Conservation (phyloP, 1,284 basidiomycete genomes). For the Baeospora myosura region DNA sequence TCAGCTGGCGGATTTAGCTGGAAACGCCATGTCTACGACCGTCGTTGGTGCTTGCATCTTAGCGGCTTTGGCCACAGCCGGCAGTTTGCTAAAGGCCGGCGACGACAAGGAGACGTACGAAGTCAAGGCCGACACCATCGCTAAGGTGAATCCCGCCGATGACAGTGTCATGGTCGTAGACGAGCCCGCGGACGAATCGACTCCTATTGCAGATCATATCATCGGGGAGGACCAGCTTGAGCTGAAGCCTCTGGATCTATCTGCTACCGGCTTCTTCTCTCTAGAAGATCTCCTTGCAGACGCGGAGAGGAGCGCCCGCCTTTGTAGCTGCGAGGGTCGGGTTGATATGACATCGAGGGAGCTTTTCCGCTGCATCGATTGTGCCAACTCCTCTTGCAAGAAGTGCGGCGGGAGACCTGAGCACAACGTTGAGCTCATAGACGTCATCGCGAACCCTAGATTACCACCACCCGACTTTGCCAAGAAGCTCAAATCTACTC, state of each 20-base stretch:
- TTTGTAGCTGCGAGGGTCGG: conserved; percentile 87
- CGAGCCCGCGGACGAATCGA: conserved; percentile 16
- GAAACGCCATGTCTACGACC: conserved; percentile 95
- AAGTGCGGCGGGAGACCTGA: conserved; percentile 87
- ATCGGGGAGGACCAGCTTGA: conserved; percentile 64
- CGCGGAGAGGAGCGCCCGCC: conserved; percentile 68
- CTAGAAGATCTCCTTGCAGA: conserved; percentile 54
- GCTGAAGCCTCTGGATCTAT: conserved; percentile 62
- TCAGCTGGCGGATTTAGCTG: conserved; percentile 89
- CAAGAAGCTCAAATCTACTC: conserved; percentile 65
- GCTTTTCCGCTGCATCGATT: conserved; percentile 69
- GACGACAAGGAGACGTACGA: conserved; percentile 59
- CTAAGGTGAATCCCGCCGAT: conserved; percentile 24
- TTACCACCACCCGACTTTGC: conserved; percentile 69
- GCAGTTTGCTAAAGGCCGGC: conserved; percentile 58
- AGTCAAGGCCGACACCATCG: conserved; percentile 39
- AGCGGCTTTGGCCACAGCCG: conserved; percentile 68
- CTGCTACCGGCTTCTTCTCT: conserved; percentile 40
- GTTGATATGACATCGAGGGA: conserved; percentile 67
- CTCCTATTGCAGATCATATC: conserved; percentile 44
- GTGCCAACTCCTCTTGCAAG: conserved; percentile 74
- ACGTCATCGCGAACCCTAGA: conserved; percentile 41
- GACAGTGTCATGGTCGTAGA: conserved; percentile 44
- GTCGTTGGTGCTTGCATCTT: conserved; percentile 90
- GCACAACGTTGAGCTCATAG: conserved; percentile 63